phyloP scores from a whole-genome alignment of 495 filamentous ascomycete genomes.

The Trichocladium uniseriatum region DNA sequence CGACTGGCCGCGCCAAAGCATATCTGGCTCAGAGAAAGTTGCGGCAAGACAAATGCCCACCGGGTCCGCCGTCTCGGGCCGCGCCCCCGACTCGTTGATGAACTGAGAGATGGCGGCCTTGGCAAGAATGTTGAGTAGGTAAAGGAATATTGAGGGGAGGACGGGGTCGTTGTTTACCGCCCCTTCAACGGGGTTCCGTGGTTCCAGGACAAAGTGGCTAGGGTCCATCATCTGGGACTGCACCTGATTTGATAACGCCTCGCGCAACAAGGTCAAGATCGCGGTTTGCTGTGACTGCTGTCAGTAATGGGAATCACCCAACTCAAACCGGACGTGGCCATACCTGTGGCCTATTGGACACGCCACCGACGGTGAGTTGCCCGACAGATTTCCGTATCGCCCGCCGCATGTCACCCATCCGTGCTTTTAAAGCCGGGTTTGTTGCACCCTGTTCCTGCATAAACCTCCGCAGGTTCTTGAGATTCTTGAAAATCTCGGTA shows the following conservation, averaged over 20 bases:
- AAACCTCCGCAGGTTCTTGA: conserved; percentile 62
- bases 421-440: conserved; percentile 44
- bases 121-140: conserved; percentile 70
- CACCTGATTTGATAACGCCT: conserved; percentile 34
- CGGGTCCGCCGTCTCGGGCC: conserved; percentile 65
- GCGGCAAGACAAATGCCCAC: conserved; percentile 67
- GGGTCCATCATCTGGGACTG: conserved; percentile 54
- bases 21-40: conserved; percentile 59
- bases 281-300: conserved; percentile 17
- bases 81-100: conserved; percentile 60
- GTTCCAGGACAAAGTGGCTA: conserved; percentile 53
- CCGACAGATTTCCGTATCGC: conserved; percentile 62
- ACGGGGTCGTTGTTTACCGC: conserved; percentile 44
- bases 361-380: conserved; percentile 50
- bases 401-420: conserved; percentile 67
- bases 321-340: conserved; percentile 6
- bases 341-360: conserved; percentile 49
- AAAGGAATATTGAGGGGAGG: conserved; percentile 64
- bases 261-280: conserved; percentile 41
- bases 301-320: not conserved
- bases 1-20: conserved; percentile 58
- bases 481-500: conserved; percentile 56
- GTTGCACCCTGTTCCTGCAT: conserved; percentile 42
- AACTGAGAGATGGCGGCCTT: conserved; percentile 72
- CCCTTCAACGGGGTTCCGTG: conserved; percentile 44